Evolutionary conservation across 1,284 basidiomycete species (phyloP), one percentile per base, ranked within the genome.

Genomic region (Boletellus deceptivus): DNA sequence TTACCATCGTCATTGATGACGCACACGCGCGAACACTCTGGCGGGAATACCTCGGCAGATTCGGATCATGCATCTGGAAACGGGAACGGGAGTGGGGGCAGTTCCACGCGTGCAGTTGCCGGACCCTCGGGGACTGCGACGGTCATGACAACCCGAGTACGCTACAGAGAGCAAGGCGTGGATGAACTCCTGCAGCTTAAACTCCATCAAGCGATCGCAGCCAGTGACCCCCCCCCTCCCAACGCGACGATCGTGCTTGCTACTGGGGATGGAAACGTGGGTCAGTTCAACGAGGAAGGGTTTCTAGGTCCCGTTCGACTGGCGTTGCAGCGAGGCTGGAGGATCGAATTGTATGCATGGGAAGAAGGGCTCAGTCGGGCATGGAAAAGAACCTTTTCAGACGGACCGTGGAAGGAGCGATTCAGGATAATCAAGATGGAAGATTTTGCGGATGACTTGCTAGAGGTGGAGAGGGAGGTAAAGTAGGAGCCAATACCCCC

Each of bases 131-230:
- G 52, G 43, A 50, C 33, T 44, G 35, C 20, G 37, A 33, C 29
- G 6, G 50, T 10, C 46, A 50, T 53, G 6, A 51, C 17, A 43
- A 50, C 54, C 38, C 74, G 78, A 11, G 61, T 75, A 40, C 75
- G 81, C 11, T 85, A 84, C 65, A 80, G 87, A 53, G 88, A 91
- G 62, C 91, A 94, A 70, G 90, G 89, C 13, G 91, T 93, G 4
- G 91, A 93, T 62, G 92, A 94, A 68, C 75, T 94, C 18, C 70
- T 94, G 42, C 91, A 93, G 66, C 75, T 94, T 48, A 93, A 94
- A 65, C 75, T 94, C 24, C 84, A 93, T 59, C 90, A 93, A 64
- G 84, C 86, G 7, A 74, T 95, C 45, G 82, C 87, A 5, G 83
- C 80, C 42, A 76, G 79, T 11, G 82, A 90, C 60, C 73, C 74